A percentile compares a stretch with the other conserved stretches of the same genome.
phyloP scores from a whole-genome alignment of 1,284 basidiomycete genomes.

The Albatrellus sp. region DNA sequence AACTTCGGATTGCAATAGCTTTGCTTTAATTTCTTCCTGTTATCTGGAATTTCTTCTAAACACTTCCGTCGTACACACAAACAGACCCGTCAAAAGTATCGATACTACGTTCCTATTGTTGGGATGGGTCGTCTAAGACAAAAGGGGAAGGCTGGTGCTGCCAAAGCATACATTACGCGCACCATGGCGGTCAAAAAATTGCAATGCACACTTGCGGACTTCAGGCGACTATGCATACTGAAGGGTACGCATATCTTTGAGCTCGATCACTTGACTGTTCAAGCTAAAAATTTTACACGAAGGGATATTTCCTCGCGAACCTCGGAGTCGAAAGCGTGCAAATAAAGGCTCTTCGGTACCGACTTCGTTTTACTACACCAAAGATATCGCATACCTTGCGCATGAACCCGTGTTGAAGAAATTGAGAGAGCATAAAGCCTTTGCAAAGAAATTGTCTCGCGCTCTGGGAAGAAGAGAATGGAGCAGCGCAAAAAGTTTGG shows the following conservation, averaged over 20 bases:
- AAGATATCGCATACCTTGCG: conserved; percentile 95
- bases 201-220: conserved; percentile 95
- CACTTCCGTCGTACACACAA: background rate
- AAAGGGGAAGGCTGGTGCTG: conserved; percentile 87
- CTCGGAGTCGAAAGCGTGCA: conserved; percentile 83
- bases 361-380: conserved; percentile 96
- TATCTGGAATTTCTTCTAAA: background rate
- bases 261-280: background rate
- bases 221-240: conserved; percentile 92
- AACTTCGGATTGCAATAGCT: no score
- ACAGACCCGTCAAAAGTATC: no score
- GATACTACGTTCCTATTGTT: no score
- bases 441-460: conserved; percentile 93
- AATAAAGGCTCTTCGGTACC: conserved; percentile 98
- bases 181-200: conserved; percentile 86
- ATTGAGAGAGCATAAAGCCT: conserved; percentile 95
- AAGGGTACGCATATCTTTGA: conserved; percentile 57
- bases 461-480: conserved; percentile 93
- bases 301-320: conserved; percentile 98
- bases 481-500: conserved; percentile 88
- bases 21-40: no score
- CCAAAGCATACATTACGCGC: conserved; percentile 91
- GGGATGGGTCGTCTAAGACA: conserved; percentile 81
- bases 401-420: conserved; percentile 97
- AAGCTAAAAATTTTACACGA: conserved; percentile 4